A percentile compares a stretch with the other conserved stretches of the same genome.
phyloP scores from a whole-genome alignment of 2,329 filamentous ascomycete genomes.

The Amauroascus verrucosus region DNA sequence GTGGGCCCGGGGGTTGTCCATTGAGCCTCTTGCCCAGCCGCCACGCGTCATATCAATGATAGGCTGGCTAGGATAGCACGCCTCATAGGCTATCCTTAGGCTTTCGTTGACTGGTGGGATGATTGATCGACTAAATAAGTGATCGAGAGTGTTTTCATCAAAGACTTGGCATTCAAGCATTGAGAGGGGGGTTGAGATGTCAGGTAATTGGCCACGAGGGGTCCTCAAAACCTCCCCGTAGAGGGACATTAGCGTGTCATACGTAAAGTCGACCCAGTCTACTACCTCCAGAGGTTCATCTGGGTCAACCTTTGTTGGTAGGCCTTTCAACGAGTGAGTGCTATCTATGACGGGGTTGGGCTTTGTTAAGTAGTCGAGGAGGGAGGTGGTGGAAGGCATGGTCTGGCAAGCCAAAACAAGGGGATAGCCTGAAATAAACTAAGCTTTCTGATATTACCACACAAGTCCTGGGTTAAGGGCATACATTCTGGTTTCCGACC shows the following conservation, averaged over 20 bases:
- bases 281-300: not conserved
- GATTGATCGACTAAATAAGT: constrained; percentile 9
- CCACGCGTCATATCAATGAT: constrained; percentile 13
- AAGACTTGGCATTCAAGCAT: constrained; percentile 10
- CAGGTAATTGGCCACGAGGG: not conserved
- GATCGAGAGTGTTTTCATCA: constrained; percentile 13
- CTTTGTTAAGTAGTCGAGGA: constrained; percentile 12
- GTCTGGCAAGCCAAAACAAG: not conserved
- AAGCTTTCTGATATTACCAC: no score
- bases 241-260: constrained; percentile 10
- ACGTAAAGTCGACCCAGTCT: constrained; percentile 11
- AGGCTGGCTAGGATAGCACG: not conserved
- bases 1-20: not conserved
- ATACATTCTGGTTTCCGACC: no score
- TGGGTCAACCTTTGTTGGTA: not conserved
- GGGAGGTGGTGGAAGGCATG: constrained; percentile 7
- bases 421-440: no score
- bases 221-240: constrained; percentile 7
- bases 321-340: not conserved
- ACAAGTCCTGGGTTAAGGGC: no score
- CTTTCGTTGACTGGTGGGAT: not conserved
- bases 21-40: not conserved
- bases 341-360: constrained; percentile 10
- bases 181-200: not conserved
- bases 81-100: constrained; percentile 1